phyloP scores from a whole-genome alignment of 1,284 basidiomycete genomes.

The Anthracocystis setariae region DNA sequence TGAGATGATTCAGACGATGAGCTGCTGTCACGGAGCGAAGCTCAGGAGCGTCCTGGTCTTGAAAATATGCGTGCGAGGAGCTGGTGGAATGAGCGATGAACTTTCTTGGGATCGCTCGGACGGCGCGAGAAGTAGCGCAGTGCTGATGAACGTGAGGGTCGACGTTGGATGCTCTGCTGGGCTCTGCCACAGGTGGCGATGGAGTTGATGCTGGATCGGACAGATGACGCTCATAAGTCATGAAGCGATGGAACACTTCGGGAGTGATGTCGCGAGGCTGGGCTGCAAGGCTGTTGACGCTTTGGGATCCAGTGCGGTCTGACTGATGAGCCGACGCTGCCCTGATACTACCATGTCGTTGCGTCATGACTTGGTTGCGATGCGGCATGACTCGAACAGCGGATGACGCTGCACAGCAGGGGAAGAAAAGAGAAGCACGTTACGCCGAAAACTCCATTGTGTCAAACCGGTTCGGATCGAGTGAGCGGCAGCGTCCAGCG shows the following conservation, averaged over 20 bases:
- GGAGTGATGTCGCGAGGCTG: constrained; percentile 18
- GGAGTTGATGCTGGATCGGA: not conserved
- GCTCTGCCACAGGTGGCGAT: not conserved
- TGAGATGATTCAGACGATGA: not conserved
- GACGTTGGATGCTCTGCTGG: not conserved
- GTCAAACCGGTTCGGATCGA: not conserved
- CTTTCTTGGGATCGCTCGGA: constrained; percentile 22
- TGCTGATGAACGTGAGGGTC: not conserved
- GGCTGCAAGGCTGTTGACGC: not conserved
- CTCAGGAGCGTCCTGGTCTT: not conserved
- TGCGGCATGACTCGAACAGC: constrained; percentile 7
- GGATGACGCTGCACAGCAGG: not conserved
- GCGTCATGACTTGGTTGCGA: constrained; percentile 5
- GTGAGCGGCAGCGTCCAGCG: constrained; percentile 2
- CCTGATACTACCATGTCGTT: constrained; percentile 8
- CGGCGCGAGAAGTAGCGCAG: constrained; percentile 6
- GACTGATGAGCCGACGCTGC: not conserved
- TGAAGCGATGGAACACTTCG: constrained; percentile 32
- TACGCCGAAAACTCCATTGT: constrained; percentile 4
- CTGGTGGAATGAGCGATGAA: not conserved
- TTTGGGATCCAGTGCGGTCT: not conserved
- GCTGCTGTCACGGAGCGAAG: not conserved
- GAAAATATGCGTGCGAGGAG: not conserved
- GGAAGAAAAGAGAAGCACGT: not conserved
- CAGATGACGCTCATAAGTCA: constrained; percentile 20